Base-by-base conservation (phyloP, 2,329 filamentous ascomycete genomes). In the Calycina herbarum region DNA sequence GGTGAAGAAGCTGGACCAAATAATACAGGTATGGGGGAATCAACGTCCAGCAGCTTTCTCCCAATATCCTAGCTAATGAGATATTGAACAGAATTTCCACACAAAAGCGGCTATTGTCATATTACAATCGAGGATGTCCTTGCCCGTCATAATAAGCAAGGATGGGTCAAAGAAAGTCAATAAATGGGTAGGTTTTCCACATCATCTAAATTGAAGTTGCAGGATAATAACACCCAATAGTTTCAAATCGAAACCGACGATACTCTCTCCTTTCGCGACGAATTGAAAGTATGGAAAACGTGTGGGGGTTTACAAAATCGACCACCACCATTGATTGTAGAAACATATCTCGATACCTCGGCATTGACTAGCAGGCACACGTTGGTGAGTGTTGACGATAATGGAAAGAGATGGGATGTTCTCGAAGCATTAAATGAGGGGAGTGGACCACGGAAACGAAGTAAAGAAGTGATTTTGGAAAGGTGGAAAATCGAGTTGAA, bases 241-340 rank as follows among this genome's bases (percentile, higher is more conserved):
- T 99, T 97, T 79, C 96, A 97, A 81, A 88, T 97, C 72, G 91
- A 97, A 71, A 89, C 97, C 57, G 91, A 96, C 73, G 95, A 99
- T 73, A 94, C 94, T 69, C 92, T 97, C 75, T 88, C 91, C 67
- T 93, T 97, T 75, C 84, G 86, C 73, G 90, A 96, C 70, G 91
- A 95, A 70, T 85, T 98, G 68, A 85, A 85, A 72, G 83, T 87
- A 65, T 99, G 94, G 94, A 94, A 89, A 78, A 85, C 82, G 57
- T 91, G 91, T 75, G 91, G 94, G 76, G 87, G 90, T 66, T 85
- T 90, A 69, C 87, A 92, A 61, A 89, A 90, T 73, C 87, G 86
- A 66, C 95, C 95, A 42, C 90, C 91, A 45, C 89, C 93, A 2
- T 82, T 99, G 76, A 86, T 96, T 70, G 92, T 99, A 74, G 95